Base-by-base conservation (phyloP, 139 green algal species). In the Chlorella sp. region DNA sequence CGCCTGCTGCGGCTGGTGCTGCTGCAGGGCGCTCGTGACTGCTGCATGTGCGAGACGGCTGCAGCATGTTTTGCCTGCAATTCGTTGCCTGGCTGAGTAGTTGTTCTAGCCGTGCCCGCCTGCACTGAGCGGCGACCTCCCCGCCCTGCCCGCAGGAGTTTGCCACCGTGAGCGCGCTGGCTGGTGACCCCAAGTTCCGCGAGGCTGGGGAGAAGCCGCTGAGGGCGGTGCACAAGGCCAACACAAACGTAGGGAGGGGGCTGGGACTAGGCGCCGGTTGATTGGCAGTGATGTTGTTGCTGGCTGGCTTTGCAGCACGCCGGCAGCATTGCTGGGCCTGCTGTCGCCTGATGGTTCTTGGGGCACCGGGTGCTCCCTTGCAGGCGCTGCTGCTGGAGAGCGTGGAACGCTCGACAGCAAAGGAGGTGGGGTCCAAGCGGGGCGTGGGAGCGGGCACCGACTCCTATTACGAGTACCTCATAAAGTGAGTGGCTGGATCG, bases 91-190 rank as follows among this genome's bases (percentile, higher is more conserved):
- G 62, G n/a, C n/a, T n/a, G n/a, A n/a, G n/a, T n/a, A n/a, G n/a
- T n/a, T n/a, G n/a, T n/a, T n/a, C n/a, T n/a, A n/a, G 28, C 62
- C 62, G 19, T 69, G 62, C 62, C 62, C 36, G 62, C 62, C 28
- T 40, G 62, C 62, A 38, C 28, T 34, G 28, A n/a, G n/a, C n/a
- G n/a, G n/a, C n/a, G n/a, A n/a, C n/a, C n/a, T n/a, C n/a, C n/a
- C 62, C 20, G 22, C 62, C 34, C 34, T 46, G 1, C 22, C 34
- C 36, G 51, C 72, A 98, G 32, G 95, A 98, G 92, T 96, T 97
- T 83, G 87, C 88, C 0, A 58, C 92, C 70, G 88, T 98, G 19
- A 88, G 67, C 0, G 30, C n/a, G 4, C 83, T 94, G 20, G 94
- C 91, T 14, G 94, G 94, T 19, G 88, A 87, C 36, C 6, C 34